phyloP scores from a whole-genome alignment of 441 rosid genomes.

The Adansonia grandidieri region DNA sequence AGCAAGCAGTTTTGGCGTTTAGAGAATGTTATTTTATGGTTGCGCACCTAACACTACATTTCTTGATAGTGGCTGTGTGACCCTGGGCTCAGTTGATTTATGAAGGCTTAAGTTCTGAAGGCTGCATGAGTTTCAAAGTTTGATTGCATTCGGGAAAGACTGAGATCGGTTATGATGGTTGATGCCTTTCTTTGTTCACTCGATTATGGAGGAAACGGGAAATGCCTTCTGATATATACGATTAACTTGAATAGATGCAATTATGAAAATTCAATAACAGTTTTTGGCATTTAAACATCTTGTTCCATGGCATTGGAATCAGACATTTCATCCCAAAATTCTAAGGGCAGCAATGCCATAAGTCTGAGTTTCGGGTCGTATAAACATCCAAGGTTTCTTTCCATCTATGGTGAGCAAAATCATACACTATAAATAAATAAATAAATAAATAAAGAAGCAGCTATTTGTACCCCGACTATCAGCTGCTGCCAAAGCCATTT shows the following conservation, averaged over 20 bases:
- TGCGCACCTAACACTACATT: background rate
- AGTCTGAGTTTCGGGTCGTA: too few species aligned
- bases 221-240: background rate
- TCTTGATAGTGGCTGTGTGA: background rate
- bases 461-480: background rate
- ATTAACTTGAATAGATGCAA: too few species aligned
- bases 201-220: background rate
- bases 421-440: too few species aligned
- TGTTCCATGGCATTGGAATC: too few species aligned
- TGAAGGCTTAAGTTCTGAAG: background rate
- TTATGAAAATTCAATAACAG: too few species aligned
- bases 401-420: too few species aligned
- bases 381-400: too few species aligned
- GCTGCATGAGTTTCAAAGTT: background rate
- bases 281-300: too few species aligned
- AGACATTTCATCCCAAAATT: too few species aligned
- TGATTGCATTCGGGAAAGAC: background rate
- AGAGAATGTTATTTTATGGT: background rate
- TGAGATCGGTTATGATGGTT: background rate
- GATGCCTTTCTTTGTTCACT: background rate
- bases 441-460: too few species aligned
- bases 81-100: background rate
- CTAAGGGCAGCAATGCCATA: too few species aligned
- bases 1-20: background rate
- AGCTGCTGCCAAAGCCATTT: background rate